Evolutionary conservation across 2,329 filamentous ascomycete genomes (phyloP), one percentile per base, ranked within the genome.

Genomic region (Alternaria longipes): DNA sequence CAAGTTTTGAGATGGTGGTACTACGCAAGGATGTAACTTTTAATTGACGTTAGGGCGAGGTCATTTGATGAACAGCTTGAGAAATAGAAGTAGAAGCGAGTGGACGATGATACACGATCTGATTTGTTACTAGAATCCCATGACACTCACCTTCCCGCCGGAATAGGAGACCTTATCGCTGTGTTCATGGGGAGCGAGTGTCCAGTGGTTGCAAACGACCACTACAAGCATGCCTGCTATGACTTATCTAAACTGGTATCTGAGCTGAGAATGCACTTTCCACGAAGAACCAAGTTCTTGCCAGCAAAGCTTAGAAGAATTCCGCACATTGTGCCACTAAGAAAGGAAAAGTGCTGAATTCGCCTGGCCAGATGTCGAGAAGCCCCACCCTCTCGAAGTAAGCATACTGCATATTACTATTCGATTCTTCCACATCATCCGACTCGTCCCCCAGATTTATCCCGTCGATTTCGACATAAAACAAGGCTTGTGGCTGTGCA

Each of bases 1-100:
- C 63, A 8, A 65, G 52, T 12, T 74, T 74, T 49, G 70, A 71
- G 28, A 66, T 73, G 59, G 44, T 72, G 3, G 70, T 73, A 6
- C 34, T 74, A n/a, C 60, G 45, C 40, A 68, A 56, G 34, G 54
- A 67, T 18, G 47, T 73, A 5, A 74, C 9, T 5, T 60, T 59
- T 26, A 9, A 7, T 26, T 26, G 24, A 18, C 16, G n/a, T 30
- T 22, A 34, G 18, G 1, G 20, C 12, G 4, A 12, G 7, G 12
- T 1, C 3, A 34, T n/a, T 50, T n/a, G 22, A 8, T 32, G 2
- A n/a, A 14, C 8, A 8, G 46, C n/a, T 4, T 7, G 18, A 4
- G 20, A 7, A 16, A 36, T 14, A 3, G 14, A 24, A 22, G 11
- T 22, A 1, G n/a, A 5, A 34, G 11, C 11, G 11, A 11, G 8